Percentiles rank a stretch among this genome's conserved stretches.
phyloP scores from a whole-genome alignment of 1,139 yeast genomes.

The Citeromyces siamensis region DNA sequence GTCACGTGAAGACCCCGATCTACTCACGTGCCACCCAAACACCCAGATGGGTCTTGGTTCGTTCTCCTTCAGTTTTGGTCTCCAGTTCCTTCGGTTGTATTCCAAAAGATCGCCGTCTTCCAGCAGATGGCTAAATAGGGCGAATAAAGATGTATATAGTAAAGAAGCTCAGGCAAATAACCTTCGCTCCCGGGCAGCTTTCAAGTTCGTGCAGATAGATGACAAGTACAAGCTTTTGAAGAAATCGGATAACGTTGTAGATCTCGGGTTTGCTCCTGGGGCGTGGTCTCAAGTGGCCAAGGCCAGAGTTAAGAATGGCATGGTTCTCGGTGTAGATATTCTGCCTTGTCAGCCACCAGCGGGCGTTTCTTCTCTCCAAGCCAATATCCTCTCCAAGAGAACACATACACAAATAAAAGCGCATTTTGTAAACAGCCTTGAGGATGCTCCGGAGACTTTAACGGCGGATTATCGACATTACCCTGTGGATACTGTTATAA shows the following conservation, averaged over 20 bases:
- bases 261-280: conserved; percentile 92
- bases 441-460: conserved; percentile 1
- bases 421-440: conserved; percentile 34
- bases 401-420: conserved; percentile 52
- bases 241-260: conserved; percentile 52
- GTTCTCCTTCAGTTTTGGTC: background rate
- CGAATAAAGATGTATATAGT: conserved; percentile 48
- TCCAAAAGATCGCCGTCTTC: conserved; percentile 32
- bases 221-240: conserved; percentile 47
- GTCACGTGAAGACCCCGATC: background rate
- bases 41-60: conserved; percentile 2
- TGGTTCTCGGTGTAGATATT: conserved; percentile 76
- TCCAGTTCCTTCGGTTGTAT: background rate
- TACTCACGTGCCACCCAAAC: background rate
- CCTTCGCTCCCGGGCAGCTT: conserved; percentile 82
- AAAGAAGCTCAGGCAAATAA: conserved; percentile 52
- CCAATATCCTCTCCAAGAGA: conserved; percentile 59
- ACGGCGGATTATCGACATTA: conserved; percentile 7
- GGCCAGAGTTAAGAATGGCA: conserved; percentile 44
- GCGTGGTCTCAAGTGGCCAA: conserved; percentile 87
- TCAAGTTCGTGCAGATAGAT: conserved; percentile 64
- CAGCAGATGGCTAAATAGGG: conserved; percentile 64
- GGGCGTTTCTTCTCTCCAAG: conserved; percentile 78
- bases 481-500: conserved; percentile 59
- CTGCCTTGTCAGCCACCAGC: conserved; percentile 66